Conservation (phyloP, 2,329 filamentous ascomycete genomes). For the Epichloe uncinata region DNA sequence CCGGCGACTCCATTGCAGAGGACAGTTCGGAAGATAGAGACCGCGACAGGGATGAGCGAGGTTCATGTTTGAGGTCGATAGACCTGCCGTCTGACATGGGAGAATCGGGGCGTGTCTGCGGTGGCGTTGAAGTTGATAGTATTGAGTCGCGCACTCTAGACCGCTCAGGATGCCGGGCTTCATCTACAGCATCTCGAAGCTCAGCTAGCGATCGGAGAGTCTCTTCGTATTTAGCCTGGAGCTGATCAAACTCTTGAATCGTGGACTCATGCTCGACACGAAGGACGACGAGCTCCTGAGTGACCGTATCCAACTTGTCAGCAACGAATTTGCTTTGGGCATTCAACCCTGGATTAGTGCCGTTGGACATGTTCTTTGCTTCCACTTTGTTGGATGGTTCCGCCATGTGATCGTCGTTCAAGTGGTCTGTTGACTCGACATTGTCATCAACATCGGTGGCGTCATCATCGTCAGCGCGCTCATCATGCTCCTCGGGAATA, state of each 20-base stretch:
- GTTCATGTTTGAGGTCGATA: constrained; percentile 53
- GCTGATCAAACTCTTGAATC: constrained; percentile 63
- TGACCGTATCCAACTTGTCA: constrained; percentile 84
- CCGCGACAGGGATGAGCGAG: constrained; percentile 59
- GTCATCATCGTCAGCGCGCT: constrained; percentile 32
- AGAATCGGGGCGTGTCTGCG: constrained; percentile 54
- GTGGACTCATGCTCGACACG: constrained; percentile 82
- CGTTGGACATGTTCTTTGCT: constrained; percentile 26
- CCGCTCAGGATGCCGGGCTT: constrained; percentile 51
- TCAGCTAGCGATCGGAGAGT: constrained; percentile 70
- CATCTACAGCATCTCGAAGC: constrained; percentile 74
- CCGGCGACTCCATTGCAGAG: constrained; percentile 66
- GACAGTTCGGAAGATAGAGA: constrained; percentile 92
- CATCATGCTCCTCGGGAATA: constrained; percentile 41
- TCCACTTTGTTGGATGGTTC: not conserved
- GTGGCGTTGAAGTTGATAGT: constrained; percentile 29
- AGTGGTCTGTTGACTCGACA: not conserved
- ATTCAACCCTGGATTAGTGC: constrained; percentile 45
- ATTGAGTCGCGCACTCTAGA: constrained; percentile 39
- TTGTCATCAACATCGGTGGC: constrained; percentile 27
- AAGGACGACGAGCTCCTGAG: constrained; percentile 81
- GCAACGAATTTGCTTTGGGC: constrained; percentile 76
- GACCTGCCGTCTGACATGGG: constrained; percentile 71
- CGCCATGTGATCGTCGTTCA: not conserved
- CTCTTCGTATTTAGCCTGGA: constrained; percentile 84